A percentile compares a stretch with the other conserved stretches of the same genome.
phyloP scores from a whole-genome alignment of 2,329 filamentous ascomycete genomes.

The Trichoderma sp. region DNA sequence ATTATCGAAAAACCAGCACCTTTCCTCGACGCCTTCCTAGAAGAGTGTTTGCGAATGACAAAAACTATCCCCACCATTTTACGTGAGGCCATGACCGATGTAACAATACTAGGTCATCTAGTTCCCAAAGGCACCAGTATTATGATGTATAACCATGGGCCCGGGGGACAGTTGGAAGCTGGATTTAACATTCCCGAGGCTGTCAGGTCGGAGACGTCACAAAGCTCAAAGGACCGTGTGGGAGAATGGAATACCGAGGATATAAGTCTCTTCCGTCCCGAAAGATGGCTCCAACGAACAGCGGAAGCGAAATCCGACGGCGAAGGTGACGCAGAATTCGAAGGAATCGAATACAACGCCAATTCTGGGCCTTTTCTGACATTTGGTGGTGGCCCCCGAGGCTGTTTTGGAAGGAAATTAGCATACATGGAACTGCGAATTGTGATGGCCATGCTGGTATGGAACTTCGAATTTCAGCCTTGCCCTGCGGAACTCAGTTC shows the following conservation, averaged over 20 bases:
- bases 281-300: neutral
- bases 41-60: neutral
- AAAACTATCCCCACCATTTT: neutral
- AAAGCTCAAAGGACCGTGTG: neutral
- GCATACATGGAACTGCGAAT: constrained; percentile 1
- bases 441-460: neutral
- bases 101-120: neutral
- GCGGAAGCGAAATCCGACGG: rapidly evolving
- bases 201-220: neutral
- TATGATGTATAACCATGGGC: neutral
- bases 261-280: neutral
- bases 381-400: neutral
- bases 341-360: neutral
- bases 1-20: neutral
- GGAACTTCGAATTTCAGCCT: neutral
- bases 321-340: neutral
- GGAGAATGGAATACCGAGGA: neutral
- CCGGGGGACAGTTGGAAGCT: neutral
- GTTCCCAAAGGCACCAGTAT: neutral
- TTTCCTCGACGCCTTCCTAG: neutral
- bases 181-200: neutral
- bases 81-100: neutral
- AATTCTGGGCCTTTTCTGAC: neutral
- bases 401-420: neutral
- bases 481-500: neutral